A percentile compares a stretch with the other conserved stretches of the same genome.
phyloP scores from a whole-genome alignment of 2,329 filamentous ascomycete genomes.

The Madurella mycetomatis region DNA sequence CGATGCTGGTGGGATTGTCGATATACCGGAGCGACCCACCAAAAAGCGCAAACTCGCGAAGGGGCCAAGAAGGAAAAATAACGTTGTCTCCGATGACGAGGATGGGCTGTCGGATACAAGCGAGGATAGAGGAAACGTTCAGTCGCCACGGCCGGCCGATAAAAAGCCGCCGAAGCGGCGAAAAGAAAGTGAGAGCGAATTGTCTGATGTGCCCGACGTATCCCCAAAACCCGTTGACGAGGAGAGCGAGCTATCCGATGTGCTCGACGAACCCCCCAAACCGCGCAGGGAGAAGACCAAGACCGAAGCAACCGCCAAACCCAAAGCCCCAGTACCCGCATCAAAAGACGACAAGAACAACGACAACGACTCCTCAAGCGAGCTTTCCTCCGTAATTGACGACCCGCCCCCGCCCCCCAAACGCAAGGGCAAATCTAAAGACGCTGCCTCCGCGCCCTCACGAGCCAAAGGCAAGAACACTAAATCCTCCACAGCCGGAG shows the following conservation, averaged over 20 bases:
- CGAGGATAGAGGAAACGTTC: conserved; percentile 53
- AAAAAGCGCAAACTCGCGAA: conserved; percentile 32
- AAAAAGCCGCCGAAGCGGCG: conserved; percentile 1
- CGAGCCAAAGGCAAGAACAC: conserved; percentile 32
- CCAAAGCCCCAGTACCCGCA: conserved; percentile 12
- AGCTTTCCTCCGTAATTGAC: conserved; percentile 24
- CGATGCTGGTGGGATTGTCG: conserved; percentile 23
- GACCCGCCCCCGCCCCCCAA: conserved; percentile 23
- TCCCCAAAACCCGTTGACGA: conserved; percentile 3
- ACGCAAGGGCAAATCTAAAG: conserved; percentile 49
- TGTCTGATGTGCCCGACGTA: conserved; percentile 4
- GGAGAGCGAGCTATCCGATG: conserved; percentile 20
- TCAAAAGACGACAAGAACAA: conserved; percentile 23
- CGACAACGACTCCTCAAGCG: conserved; percentile 20
- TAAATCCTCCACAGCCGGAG: conserved; percentile 33
- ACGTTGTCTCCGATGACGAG: conserved; percentile 16
- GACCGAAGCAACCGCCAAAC: conserved; percentile 1
- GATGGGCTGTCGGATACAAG: conserved; percentile 22
- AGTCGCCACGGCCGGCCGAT: neutral
- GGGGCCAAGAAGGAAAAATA: conserved; percentile 24
- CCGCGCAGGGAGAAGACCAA: conserved; percentile 13
- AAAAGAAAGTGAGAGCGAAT: conserved; percentile 30
- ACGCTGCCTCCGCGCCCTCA: conserved; percentile 34
- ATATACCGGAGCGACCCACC: conserved; percentile 19
- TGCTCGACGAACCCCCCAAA: conserved; percentile 23